Conservation (phyloP, 1,284 basidiomycete genomes). For the Retiboletus flavoniger region DNA sequence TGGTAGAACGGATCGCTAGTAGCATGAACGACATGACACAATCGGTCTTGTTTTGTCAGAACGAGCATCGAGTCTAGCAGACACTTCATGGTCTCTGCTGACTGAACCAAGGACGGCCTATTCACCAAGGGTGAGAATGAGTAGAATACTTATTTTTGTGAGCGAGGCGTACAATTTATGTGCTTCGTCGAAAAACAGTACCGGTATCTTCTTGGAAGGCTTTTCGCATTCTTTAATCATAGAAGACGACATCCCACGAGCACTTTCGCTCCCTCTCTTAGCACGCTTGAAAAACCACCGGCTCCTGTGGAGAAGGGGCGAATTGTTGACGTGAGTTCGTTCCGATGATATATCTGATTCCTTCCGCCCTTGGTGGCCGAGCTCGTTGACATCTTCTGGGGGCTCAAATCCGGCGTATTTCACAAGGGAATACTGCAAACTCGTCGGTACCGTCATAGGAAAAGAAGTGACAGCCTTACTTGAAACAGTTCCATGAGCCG, state of each 20-base stretch:
- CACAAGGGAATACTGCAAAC: constrained; percentile 57
- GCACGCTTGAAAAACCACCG: constrained; percentile 36
- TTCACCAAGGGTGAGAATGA: constrained; percentile 7
- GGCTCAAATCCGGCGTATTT: constrained; percentile 72
- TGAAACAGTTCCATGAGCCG: constrained; percentile 84
- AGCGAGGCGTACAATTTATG: constrained; percentile 63
- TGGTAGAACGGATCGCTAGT: constrained; percentile 84
- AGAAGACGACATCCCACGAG: constrained; percentile 31
- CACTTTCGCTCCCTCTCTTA: constrained; percentile 29
- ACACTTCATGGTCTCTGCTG: constrained; percentile 76
- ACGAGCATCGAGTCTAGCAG: constrained; percentile 81
- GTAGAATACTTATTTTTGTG: background rate
- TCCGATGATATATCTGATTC: constrained; percentile 36
- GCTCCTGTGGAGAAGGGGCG: constrained; percentile 29
- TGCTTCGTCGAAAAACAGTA: constrained; percentile 81
- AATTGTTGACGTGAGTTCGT: constrained; percentile 37
- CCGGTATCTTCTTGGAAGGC: constrained; percentile 67
- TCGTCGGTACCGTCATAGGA: background rate
- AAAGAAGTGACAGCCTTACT: constrained; percentile 34
- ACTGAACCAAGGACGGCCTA: constrained; percentile 72
- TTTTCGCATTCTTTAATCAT: constrained; percentile 36
- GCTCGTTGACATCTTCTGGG: constrained; percentile 30
- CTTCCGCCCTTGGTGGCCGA: constrained; percentile 26
- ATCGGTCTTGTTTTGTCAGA: constrained; percentile 77
- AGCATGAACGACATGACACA: constrained; percentile 81